Conservation (phyloP, 208 protist species). For the Angomonas deanei region DNA sequence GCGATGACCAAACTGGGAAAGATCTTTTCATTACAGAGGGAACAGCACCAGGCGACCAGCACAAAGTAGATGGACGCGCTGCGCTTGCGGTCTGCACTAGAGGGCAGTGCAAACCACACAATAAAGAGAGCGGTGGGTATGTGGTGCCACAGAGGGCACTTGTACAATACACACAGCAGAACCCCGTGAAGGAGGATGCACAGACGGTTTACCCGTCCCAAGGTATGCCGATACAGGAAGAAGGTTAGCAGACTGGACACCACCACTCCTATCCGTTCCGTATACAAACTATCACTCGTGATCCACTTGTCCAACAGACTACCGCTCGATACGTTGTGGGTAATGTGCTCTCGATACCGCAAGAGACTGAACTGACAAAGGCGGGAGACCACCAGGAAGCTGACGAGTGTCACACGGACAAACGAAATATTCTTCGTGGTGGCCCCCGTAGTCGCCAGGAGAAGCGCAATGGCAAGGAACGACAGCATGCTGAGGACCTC, state of each 20-base stretch:
- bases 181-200: neutral
- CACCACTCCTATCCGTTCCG: constrained; percentile 19
- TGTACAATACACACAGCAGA: constrained; percentile 20
- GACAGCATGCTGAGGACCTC: constrained; percentile 26
- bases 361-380: constrained; percentile 27
- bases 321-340: constrained; percentile 33
- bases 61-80: constrained; percentile 21
- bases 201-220: neutral
- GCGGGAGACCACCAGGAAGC: constrained; percentile 20
- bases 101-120: neutral
- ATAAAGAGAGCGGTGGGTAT: constrained; percentile 25
- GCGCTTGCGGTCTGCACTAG: neutral
- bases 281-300: neutral
- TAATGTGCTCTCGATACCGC: constrained; percentile 47
- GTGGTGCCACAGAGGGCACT: constrained; percentile 43
- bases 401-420: constrained; percentile 6
- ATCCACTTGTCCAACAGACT: constrained; percentile 29
- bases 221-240: neutral
- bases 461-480: constrained; percentile 9
- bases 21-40: constrained; percentile 47
- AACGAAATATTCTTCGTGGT: neutral
- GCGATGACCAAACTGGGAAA: constrained; percentile 32
- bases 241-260: constrained; percentile 5
- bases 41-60: constrained; percentile 38
- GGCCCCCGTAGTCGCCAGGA: neutral